Evolutionary conservation across 176 grass and related monocot genomes (phyloP).

Genomic region (Aegilops longissima): DNA sequence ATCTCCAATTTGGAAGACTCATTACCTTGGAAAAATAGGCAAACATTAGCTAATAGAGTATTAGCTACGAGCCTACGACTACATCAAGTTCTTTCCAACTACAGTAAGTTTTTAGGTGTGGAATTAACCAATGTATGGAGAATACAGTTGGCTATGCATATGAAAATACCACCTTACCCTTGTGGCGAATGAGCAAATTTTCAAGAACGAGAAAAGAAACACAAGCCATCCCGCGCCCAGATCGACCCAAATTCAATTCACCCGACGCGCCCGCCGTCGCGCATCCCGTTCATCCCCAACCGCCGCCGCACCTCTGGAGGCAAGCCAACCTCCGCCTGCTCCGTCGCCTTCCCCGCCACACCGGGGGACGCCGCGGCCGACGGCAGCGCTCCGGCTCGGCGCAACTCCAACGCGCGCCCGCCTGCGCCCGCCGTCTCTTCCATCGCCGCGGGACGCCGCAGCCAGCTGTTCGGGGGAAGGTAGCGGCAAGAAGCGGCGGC

Average conservation of each 20-base stretch:
- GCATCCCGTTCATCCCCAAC: not conserved
- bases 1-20: too few relatives aligned
- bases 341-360: not conserved
- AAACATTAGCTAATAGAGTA: too few relatives aligned
- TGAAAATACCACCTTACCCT: not conserved
- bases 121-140: too few relatives aligned
- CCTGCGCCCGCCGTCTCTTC: not conserved
- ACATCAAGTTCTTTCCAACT: too few relatives aligned
- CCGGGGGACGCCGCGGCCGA: not conserved
- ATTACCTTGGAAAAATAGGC: too few relatives aligned
- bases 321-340: not conserved
- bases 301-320: not conserved
- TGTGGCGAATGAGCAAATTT: not conserved
- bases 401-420: not conserved
- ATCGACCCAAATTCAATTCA: not conserved
- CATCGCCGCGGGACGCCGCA: not conserved
- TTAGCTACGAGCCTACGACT: too few relatives aligned
- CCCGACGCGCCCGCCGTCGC: constrained; percentile 5
- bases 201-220: not conserved
- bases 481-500: not conserved
- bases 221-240: not conserved
- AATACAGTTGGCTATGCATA: not conserved
- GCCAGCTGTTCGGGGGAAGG: not conserved
- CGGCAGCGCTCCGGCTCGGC: not conserved
- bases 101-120: too few relatives aligned